A percentile compares a stretch with the other conserved stretches of the same genome.
These are phyloP conservation scores for Haberlea rhodopensis DNA, from an alignment of 257 asterid genomes.

Conservation along the genomic window DNA sequence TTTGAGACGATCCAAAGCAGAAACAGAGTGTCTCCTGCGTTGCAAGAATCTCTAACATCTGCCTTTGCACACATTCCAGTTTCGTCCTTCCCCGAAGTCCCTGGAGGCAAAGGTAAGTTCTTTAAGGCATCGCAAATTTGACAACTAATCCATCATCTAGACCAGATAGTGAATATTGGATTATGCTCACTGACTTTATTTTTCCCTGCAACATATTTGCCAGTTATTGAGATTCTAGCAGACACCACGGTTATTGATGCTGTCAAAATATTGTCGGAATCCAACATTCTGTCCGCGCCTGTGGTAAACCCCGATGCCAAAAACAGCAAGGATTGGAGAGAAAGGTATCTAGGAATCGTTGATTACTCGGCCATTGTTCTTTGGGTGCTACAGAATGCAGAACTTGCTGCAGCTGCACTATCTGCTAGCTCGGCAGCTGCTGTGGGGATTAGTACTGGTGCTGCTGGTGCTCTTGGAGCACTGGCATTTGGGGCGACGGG, in stretches of 20 bases:
- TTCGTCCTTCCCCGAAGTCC: conserved; percentile 76
- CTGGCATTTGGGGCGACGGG: conserved; percentile 76
- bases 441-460: conserved; percentile 75
- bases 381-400: conserved; percentile 84
- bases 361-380: conserved; percentile 83
- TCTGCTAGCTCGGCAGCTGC: conserved; percentile 79
- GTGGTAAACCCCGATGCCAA: conserved; percentile 53
- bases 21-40: conserved; percentile 51
- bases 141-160: too few species aligned
- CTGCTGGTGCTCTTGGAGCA: conserved; percentile 81
- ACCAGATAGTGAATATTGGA: too few species aligned
- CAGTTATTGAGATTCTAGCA: conserved; percentile 74
- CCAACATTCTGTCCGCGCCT: conserved; percentile 83
- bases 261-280: conserved; percentile 63
- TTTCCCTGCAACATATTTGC: conserved; percentile 15
- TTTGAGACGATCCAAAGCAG: conserved; percentile 65
- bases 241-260: conserved; percentile 65
- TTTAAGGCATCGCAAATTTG: too few species aligned
- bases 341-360: conserved; percentile 61
- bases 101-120: conserved; percentile 72
- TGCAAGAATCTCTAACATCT: conserved; percentile 63
- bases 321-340: conserved; percentile 61
- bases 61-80: conserved; percentile 71
- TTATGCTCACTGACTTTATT: not conserved
- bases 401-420: conserved; percentile 73